Base-by-base conservation (phyloP, 345 rosid species). In the Carallia brachiata region DNA sequence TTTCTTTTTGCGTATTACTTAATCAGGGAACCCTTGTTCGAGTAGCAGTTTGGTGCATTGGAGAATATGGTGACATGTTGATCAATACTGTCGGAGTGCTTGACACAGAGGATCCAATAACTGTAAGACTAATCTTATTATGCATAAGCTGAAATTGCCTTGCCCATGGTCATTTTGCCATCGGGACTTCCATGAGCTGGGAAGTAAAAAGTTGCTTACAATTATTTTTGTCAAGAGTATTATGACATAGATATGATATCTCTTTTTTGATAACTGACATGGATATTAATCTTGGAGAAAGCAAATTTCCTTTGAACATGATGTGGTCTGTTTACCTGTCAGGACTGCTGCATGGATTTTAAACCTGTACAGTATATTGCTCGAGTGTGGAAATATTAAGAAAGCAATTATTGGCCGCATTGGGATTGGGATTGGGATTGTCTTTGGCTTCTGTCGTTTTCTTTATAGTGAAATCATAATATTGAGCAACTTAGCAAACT, bases 31-130 rank as follows among this genome's bases (percentile, higher is more conserved):
- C 82, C 73, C 97, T 96, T 80, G 92, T 88, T 79, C 94, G 93
- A 70, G 97, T 90, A 73, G 98, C 99, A 36, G 86, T 90, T 64
- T 96, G 99, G 99, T 96, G 98, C 85, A 82, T 96, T 62, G 99
- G 99, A 73, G 99, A 96, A 83, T 96, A 92, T 74, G 99, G 98
- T 71, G 99, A 96, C 79, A 65, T 96, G 82, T 79, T 96, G 88
- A 91, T 92, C 60, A 89, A 90, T 69, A 92, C 86, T 84, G 85
- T 71, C 31, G 98, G 99, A 74, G 80, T 92, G 91, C 94, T 96
- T 79, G 80, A 86, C 77, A 69, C 83, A 52, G 99, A 96, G 81
- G 94, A 96, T 77, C 91, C 98, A 57, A 65, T 90, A 75, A 92
- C 97, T 52, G 99, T 96, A 76, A 85, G 92, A 75, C 72, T 60